A percentile compares a stretch with the other conserved stretches of the same genome.
These are phyloP conservation scores for Cladosporium cucumerinum DNA, from an alignment of 2,329 filamentous ascomycete genomes.

Conservation along the genomic window DNA sequence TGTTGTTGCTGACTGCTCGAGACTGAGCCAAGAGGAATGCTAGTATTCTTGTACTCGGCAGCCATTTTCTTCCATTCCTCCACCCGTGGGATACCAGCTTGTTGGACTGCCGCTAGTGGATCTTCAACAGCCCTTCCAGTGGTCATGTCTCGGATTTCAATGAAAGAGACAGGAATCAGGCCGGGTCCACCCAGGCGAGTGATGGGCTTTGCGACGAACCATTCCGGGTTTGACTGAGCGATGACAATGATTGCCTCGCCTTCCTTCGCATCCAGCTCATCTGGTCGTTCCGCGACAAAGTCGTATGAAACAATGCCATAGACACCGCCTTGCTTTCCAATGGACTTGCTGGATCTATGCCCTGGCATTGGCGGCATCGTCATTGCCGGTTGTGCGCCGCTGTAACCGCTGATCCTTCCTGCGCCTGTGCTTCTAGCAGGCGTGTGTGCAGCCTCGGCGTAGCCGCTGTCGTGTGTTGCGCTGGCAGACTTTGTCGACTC, in stretches of 20 bases:
- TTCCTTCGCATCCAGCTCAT: slow-evolving; percentile 91
- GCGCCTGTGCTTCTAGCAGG: slow-evolving; percentile 29
- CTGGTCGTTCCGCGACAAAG: slow-evolving; percentile 90
- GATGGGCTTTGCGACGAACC: slow-evolving; percentile 99
- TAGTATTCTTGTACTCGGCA: slow-evolving; percentile 98
- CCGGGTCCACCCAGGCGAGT: slow-evolving; percentile 92
- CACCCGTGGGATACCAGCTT: slow-evolving; percentile 87
- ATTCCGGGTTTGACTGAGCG: slow-evolving; percentile 96
- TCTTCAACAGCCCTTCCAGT: slow-evolving; percentile 79
- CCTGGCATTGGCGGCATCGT: slow-evolving; percentile 28
- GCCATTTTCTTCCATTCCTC: slow-evolving; percentile 99
- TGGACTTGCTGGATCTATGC: slow-evolving; percentile 36
- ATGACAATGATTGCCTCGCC: slow-evolving; percentile 98
- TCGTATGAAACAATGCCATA: slow-evolving; percentile 97
- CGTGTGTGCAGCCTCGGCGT: slow-evolving; percentile 56
- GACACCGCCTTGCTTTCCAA: slow-evolving; percentile 67
- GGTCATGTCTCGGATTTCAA: slow-evolving; percentile 92
- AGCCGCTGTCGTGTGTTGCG: slow-evolving; percentile 86
- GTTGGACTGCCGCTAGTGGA: slow-evolving; percentile 77
- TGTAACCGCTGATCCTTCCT: slow-evolving; percentile 33
- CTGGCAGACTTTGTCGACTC: slow-evolving; percentile 39
- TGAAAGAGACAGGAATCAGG: slow-evolving; percentile 91
- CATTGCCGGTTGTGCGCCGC: slow-evolving; percentile 21
- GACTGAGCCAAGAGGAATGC: slow-evolving; percentile 91
- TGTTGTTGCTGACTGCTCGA: slow-evolving; percentile 28